These are phyloP conservation scores for Metschnikowia amazonensis DNA, from an alignment of 805 yeast species.

Conservation along the genomic window DNA sequence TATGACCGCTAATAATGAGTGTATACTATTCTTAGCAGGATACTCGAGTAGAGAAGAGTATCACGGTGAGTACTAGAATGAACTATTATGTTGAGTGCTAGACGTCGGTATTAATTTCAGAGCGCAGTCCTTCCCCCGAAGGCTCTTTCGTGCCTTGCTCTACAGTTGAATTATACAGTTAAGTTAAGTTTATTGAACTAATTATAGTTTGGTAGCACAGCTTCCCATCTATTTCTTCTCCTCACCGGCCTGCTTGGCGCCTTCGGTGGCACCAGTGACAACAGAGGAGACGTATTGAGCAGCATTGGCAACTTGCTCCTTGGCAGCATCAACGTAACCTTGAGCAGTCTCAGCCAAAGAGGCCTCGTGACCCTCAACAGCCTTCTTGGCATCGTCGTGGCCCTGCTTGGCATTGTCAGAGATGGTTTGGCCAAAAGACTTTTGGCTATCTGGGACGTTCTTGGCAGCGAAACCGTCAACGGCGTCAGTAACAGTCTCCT, in stretches of 20 bases:
- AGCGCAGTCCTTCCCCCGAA: too few species aligned
- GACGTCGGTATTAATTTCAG: too few species aligned
- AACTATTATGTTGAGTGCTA: too few species aligned
- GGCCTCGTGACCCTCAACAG: slow-evolving; percentile 22
- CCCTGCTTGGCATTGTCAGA: slow-evolving; percentile 59
- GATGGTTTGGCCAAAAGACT: slow-evolving; percentile 66
- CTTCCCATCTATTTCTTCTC: slow-evolving; percentile 21
- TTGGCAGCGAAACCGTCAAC: slow-evolving; percentile 60
- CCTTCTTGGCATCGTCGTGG: slow-evolving; percentile 47
- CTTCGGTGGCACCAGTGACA: slow-evolving; percentile 56
- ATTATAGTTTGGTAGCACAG: not conserved
- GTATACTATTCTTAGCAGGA: too few species aligned
- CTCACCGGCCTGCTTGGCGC: slow-evolving; percentile 37
- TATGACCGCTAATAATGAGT: too few species aligned
- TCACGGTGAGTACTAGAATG: too few species aligned
- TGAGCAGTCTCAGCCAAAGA: slow-evolving; percentile 41
- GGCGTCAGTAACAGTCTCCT: slow-evolving; percentile 65
- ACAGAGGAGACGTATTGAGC: slow-evolving; percentile 54
- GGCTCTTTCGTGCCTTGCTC: too few species aligned
- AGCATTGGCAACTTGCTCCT: slow-evolving; percentile 50
- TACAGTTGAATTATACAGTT: too few species aligned
- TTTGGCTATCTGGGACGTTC: slow-evolving; percentile 60
- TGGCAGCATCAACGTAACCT: slow-evolving; percentile 51
- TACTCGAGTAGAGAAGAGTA: too few species aligned
- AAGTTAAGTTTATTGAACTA: too few species aligned